Base-by-base conservation (phyloP, 306 rosid species). In the Canavalia gladiata region DNA sequence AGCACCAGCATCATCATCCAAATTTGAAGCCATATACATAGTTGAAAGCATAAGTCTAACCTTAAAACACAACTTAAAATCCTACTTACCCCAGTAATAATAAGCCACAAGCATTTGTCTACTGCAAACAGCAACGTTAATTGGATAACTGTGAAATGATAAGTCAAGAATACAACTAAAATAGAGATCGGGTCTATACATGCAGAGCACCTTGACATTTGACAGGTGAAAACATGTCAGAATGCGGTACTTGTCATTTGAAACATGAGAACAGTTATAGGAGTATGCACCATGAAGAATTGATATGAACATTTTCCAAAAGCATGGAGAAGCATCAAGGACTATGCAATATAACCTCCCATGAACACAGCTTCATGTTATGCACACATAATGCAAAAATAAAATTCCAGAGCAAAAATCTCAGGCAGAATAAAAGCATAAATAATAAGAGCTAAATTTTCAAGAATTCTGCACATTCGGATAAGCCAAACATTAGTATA, bases 371-470 rank as follows among this genome's bases (percentile, higher is more conserved):
- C 81, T 81, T 33, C 83, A 65, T 50, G 60, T 45, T 67, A 51
- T 49, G 78, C 67, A 56, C 33, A 67, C 63, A 65, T 33, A 74
- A 80, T 80, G 87, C 60, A 50, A 80, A 81, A 74, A 69, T 37
- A n/a, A 60, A 70, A 39, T 75, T 47, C 63, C 46, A 43, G 47
- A 37, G 81, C 60, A 57, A 71, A 66, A 59, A 68, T 49, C 66
- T 31, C 28, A 72, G 49, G 37, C 39, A 59, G 77, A 60, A 37
- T 47, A 47, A 60, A 43, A 31, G 34, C 63, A 56, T 6, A 51
- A 79, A 68, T 3, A 49, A 34, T 47, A 68, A 29, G 30, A n/a
- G n/a, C 35, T 50, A 41, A 39, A 18, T 50, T 69, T 76, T 62
- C 7, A 29, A 39, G 25, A 51, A 28, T 28, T 35, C 41, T 5